Conservation (phyloP, 2,329 filamentous ascomycete genomes). For the Hansfordia pulvinata region DNA sequence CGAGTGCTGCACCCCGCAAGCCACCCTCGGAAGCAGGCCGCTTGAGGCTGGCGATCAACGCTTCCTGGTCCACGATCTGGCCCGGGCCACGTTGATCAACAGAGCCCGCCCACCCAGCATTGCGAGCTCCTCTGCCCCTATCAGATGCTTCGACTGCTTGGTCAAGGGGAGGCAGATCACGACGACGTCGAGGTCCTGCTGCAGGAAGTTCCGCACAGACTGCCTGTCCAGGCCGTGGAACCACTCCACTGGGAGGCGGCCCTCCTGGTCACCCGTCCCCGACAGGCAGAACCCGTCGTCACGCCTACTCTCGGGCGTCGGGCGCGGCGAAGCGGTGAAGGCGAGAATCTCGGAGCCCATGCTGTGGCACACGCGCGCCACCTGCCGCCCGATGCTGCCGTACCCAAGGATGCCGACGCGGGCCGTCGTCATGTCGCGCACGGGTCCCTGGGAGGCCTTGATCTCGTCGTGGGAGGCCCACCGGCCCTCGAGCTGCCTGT, state of each 20-base stretch:
- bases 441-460: too few relatives aligned
- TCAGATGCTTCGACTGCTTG: slow-evolving; percentile 19
- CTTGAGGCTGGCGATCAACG: slow-evolving; percentile 40
- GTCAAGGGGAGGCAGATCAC: slow-evolving; percentile 27
- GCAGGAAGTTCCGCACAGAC: slow-evolving; percentile 28
- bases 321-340: slow-evolving; percentile 48
- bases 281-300: slow-evolving; percentile 52
- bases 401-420: slow-evolving; percentile 30
- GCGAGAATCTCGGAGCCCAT: slow-evolving; percentile 56
- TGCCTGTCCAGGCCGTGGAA: slow-evolving; percentile 25
- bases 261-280: slow-evolving; percentile 35
- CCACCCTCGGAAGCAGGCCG: too few relatives aligned
- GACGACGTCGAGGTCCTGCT: slow-evolving; percentile 26
- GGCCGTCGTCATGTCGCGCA: too few relatives aligned
- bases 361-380: slow-evolving; percentile 34
- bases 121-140: slow-evolving; percentile 26
- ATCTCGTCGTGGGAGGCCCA: too few relatives aligned
- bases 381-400: slow-evolving; percentile 28
- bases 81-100: slow-evolving; percentile 52
- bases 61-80: slow-evolving; percentile 22
- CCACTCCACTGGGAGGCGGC: slow-evolving; percentile 26
- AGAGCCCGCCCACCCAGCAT: slow-evolving; percentile 30
- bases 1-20: slow-evolving; percentile 45
- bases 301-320: slow-evolving; percentile 42
- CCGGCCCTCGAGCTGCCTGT: too few relatives aligned